These are phyloP conservation scores for Boletus huronensis DNA, from an alignment of 768 basidiomycete species.

Conservation along the genomic window DNA sequence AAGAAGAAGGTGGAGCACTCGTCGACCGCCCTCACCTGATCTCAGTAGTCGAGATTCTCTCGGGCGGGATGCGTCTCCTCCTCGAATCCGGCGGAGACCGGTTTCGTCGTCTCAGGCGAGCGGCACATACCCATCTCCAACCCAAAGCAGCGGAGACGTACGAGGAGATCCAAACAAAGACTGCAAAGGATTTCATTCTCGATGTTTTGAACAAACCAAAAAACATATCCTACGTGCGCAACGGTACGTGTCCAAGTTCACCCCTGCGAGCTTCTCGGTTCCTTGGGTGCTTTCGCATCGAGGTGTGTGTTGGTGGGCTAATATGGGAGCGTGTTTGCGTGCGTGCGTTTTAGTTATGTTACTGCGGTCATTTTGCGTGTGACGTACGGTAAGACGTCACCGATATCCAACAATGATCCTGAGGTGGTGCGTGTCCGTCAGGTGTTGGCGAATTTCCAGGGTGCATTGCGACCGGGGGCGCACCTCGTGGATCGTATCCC, in stretches of 20 bases:
- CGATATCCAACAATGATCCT: slow-evolving; percentile 17
- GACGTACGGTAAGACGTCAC: slow-evolving; percentile 25
- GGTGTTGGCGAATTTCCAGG: slow-evolving; percentile 20
- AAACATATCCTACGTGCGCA: slow-evolving; percentile 8
- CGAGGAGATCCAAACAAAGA: slow-evolving; percentile 40
- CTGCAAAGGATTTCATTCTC: slow-evolving; percentile 16
- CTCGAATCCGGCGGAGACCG: slow-evolving; percentile 47
- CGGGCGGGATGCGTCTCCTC: slow-evolving; percentile 51
- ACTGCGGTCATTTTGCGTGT: slow-evolving; percentile 20
- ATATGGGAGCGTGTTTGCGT: background rate
- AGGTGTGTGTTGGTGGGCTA: background rate
- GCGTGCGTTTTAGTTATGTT: slow-evolving; percentile 16
- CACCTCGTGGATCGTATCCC: slow-evolving; percentile 19
- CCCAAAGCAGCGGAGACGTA: slow-evolving; percentile 38
- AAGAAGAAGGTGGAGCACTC: slow-evolving; percentile 49
- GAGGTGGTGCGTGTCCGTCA: slow-evolving; percentile 17
- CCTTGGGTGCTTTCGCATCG: background rate
- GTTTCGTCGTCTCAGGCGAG: slow-evolving; percentile 53
- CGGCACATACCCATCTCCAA: slow-evolving; percentile 51
- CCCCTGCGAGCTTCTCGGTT: background rate
- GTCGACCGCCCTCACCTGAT: slow-evolving; percentile 49
- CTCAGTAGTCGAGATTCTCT: slow-evolving; percentile 52
- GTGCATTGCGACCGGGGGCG: slow-evolving; percentile 22
- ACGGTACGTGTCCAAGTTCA: slow-evolving; percentile 6
- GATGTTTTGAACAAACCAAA: slow-evolving; percentile 19